Percentiles rank a stretch among this genome's conserved stretches.
These are phyloP conservation scores for Myxozyma vanderwaltii DNA, from an alignment of 805 yeast genomes.

Conservation along the genomic window DNA sequence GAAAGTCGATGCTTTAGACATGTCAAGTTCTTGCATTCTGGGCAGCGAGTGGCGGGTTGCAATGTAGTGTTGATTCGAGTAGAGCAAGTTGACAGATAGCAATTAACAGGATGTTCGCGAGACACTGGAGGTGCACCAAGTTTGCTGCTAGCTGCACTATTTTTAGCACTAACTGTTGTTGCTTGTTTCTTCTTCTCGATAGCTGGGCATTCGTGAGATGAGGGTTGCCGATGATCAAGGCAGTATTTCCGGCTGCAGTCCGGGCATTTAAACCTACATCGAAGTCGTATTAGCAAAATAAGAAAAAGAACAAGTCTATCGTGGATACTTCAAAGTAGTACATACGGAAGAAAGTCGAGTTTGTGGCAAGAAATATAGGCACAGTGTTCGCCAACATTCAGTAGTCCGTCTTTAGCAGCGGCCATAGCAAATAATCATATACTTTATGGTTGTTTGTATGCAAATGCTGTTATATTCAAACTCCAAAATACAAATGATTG, in stretches of 20 bases:
- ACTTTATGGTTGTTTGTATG: not conserved
- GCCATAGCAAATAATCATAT: slow-evolving; percentile 14
- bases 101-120: slow-evolving; percentile 32
- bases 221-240: slow-evolving; percentile 51
- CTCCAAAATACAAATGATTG: not conserved
- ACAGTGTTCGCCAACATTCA: slow-evolving; percentile 64
- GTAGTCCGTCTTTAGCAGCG: slow-evolving; percentile 39
- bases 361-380: slow-evolving; percentile 47
- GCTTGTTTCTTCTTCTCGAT: slow-evolving; percentile 6
- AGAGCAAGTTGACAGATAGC: slow-evolving; percentile 12
- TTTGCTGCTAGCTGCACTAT: slow-evolving; percentile 12
- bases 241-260: slow-evolving; percentile 53
- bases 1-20: slow-evolving; percentile 36
- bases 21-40: slow-evolving; percentile 52
- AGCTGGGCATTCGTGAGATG: slow-evolving; percentile 41
- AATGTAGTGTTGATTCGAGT: slow-evolving; percentile 39
- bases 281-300: not conserved
- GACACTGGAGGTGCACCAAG: slow-evolving; percentile 39
- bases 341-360: slow-evolving; percentile 58
- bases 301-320: not conserved
- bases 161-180: not conserved
- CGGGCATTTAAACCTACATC: slow-evolving; percentile 50
- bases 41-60: slow-evolving; percentile 53
- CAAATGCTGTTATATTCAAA: not conserved
- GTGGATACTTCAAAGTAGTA: no score